Conservation (phyloP, 176 grass and related monocot genomes). For the Raddia guianensis region DNA sequence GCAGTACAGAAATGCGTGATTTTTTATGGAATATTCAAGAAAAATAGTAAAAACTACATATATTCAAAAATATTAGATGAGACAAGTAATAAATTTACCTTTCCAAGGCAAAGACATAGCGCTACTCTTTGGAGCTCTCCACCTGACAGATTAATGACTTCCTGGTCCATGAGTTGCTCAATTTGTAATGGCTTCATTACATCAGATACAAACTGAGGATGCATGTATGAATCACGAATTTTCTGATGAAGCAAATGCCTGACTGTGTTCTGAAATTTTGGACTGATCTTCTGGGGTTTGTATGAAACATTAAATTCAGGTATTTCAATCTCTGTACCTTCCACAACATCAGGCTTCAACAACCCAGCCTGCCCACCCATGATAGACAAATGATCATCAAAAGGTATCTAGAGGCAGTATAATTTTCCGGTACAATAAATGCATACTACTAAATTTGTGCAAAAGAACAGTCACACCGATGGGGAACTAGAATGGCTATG, state of each 20-base stretch:
- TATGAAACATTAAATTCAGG: slow-evolving; percentile 97
- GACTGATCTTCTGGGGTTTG: slow-evolving; percentile 95
- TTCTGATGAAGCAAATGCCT: slow-evolving; percentile 83
- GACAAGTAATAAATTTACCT: slow-evolving; percentile 48
- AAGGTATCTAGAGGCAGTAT: neutral
- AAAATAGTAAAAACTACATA: too few relatives aligned
- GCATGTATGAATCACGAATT: slow-evolving; percentile 85
- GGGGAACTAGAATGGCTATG: neutral
- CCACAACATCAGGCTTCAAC: slow-evolving; percentile 75
- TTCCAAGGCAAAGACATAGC: slow-evolving; percentile 91
- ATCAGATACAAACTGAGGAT: slow-evolving; percentile 88
- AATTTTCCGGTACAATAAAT: neutral
- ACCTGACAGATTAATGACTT: slow-evolving; percentile 93
- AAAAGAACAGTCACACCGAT: neutral
- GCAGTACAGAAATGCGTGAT: neutral
- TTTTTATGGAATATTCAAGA: too few relatives aligned
- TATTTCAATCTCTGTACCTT: slow-evolving; percentile 76
- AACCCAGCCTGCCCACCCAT: slow-evolving; percentile 64
- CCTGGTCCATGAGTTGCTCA: slow-evolving; percentile 90
- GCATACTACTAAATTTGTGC: neutral
- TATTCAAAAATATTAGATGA: too few relatives aligned
- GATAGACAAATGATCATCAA: slow-evolving; percentile 6
- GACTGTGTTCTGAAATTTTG: slow-evolving; percentile 74
- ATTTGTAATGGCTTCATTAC: slow-evolving; percentile 99
- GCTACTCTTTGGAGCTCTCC: slow-evolving; percentile 97